phyloP scores from a whole-genome alignment of 257 asterid species.

The Leptodermis oblonga region DNA sequence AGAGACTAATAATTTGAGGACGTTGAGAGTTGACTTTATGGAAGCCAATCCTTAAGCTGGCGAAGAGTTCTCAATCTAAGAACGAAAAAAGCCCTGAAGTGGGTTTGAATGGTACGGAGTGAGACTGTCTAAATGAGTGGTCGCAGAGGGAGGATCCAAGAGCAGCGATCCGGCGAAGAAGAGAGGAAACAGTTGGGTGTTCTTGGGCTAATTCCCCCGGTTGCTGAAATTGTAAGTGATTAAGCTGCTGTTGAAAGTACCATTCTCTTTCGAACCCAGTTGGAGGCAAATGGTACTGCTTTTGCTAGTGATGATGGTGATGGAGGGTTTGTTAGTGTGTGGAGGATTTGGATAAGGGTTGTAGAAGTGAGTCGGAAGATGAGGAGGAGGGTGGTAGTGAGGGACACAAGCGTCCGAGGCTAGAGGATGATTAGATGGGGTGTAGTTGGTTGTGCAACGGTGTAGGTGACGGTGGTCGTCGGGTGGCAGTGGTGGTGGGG shows the following conservation, averaged over 20 bases:
- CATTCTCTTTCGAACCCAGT: conserved; percentile 19
- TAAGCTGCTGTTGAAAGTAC: too few relatives aligned
- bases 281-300: conserved; percentile 16
- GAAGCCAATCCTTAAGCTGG: conserved; percentile 70
- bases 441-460: conserved; percentile 24
- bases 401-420: conserved; percentile 32
- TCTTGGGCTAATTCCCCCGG: conserved; percentile 16
- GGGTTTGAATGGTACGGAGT: conserved; percentile 63
- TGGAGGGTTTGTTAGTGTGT: conserved; percentile 10
- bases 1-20: conserved; percentile 51
- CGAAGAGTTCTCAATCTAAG: conserved; percentile 84
- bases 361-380: conserved; percentile 29
- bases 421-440: conserved; percentile 29
- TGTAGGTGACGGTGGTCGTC: conserved; percentile 20
- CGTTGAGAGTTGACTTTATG: conserved; percentile 47
- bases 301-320: background rate
- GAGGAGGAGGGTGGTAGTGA: conserved; percentile 31
- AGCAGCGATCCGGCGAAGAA: conserved; percentile 67
- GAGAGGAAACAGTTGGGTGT: conserved; percentile 45
- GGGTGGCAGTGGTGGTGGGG: conserved; percentile 34
- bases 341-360: conserved; percentile 19
- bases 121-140: conserved; percentile 33
- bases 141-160: conserved; percentile 60
- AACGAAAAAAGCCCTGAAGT: conserved; percentile 67
- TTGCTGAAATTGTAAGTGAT: too few relatives aligned